phyloP scores from a whole-genome alignment of 2,329 filamentous ascomycete species.

The Lecanosticta acicola region DNA sequence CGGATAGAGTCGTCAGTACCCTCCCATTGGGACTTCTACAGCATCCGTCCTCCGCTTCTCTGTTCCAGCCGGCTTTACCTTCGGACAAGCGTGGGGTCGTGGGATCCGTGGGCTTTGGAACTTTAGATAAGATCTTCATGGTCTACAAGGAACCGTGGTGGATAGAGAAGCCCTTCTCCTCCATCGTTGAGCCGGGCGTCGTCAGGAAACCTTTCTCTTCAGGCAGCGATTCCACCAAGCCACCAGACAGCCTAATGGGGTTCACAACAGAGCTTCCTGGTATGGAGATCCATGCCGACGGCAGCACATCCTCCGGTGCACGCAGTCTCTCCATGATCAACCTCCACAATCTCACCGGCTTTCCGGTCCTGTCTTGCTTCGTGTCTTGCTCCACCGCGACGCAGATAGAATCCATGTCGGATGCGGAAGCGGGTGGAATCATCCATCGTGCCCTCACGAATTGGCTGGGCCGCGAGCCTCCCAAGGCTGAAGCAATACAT shows the following conservation, averaged over 20 bases:
- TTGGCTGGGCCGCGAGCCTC: slow-evolving; percentile 20
- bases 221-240: not conserved
- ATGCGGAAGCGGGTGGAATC: slow-evolving; percentile 16
- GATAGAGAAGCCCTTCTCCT: slow-evolving; percentile 17
- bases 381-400: slow-evolving; percentile 22
- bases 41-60: slow-evolving; percentile 4
- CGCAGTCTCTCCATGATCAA: slow-evolving; percentile 20
- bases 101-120: slow-evolving; percentile 20
- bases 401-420: slow-evolving; percentile 18
- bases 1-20: slow-evolving; percentile 21
- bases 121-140: slow-evolving; percentile 24
- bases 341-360: slow-evolving; percentile 19
- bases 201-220: not conserved
- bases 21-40: slow-evolving; percentile 23
- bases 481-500: slow-evolving; percentile 18
- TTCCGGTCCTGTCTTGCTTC: slow-evolving; percentile 19
- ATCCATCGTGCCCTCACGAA: slow-evolving; percentile 19
- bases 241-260: slow-evolving; percentile 19
- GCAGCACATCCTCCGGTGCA: slow-evolving; percentile 10
- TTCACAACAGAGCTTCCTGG: slow-evolving; percentile 21
- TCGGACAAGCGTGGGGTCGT: slow-evolving; percentile 14
- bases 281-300: slow-evolving; percentile 16
- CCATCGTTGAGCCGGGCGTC: slow-evolving; percentile 8
- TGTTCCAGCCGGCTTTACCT: slow-evolving; percentile 20
- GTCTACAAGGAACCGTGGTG: slow-evolving; percentile 22